Evolutionary conservation across 768 basidiomycete species (phyloP), one percentile per base, ranked within the genome.

Genomic region (Boletus rubescentipes): DNA sequence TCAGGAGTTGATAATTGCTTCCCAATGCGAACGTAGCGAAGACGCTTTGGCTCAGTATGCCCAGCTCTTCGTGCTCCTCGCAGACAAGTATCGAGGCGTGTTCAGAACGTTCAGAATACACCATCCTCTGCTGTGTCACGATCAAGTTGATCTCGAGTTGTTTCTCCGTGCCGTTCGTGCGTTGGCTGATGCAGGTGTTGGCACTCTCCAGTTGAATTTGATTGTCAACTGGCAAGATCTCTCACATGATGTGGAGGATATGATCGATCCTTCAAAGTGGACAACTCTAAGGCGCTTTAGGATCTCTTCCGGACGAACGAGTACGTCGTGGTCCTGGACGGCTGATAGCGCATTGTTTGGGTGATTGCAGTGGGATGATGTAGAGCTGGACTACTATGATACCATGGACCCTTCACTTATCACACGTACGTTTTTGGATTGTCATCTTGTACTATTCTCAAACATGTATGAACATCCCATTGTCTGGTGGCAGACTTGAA

Each of bases 181-280:
- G 16, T 48, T 65, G 38, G 50, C 40, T 10, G 46, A 58, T 8
- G 57, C 65, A 9, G 62, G 62, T 7, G 48, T 39, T 20, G 31
- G 37, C 10, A 57, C 51, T 10, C 48, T 62, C 18, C 56, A 57
- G 9, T 12, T 59, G 21, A 57, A 61, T 36, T 29, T 65, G n/a
- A 47, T 64, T n/a, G 40, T 65, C 15, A 29, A 43, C 12, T 66
- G 49, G 62, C 49, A 48, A 31, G 53, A 46, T 30, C 53, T 67
- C 43, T 55, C 57, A 9, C 34, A 2, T 26, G 62, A 65, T 41
- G 65, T 59, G 45, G 56, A 61, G 34, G 54, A 59, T 36, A 57
- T 65, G 49, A 65, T 66, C 11, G 51, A 57, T 21, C 57, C 59
- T 11, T 67, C 47, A 9, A 61, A 58, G 30, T 67, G 62, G 62